Evolutionary conservation across 352 stramenopile genomes (phyloP), one percentile per base, ranked within the genome.

Genomic region (Phytophthora foliorum): DNA sequence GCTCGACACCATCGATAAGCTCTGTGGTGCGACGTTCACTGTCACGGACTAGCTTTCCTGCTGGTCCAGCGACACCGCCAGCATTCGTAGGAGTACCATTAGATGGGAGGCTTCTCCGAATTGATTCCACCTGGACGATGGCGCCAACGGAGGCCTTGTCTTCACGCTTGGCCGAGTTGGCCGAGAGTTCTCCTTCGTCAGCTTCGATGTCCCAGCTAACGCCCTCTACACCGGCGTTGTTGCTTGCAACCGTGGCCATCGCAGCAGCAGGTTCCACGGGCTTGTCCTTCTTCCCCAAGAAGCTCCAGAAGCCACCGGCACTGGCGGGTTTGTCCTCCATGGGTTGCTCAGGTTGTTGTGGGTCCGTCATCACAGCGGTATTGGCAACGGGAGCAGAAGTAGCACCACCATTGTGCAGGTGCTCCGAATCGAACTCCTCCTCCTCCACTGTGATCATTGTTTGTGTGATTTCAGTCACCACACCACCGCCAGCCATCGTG

Each of bases 1-100:
- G 66, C 29, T 73, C 69, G n/a, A 57, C 45, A 0, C 61, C 63
- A n/a, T 81, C 74, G 9, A 77, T 77, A 0, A 79, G 27, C 41
- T 71, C 54, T 0, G 70, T 81, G 8, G 70, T 74, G 22, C 74
- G 74, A 13, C 74, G 70, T 27, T 81, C 67, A 48, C 66, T 79
- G 1, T 75, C 70, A 16, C 70, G 67, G 3, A 76, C 38, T 5
- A 39, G 31, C 34, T 74, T 70, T 16, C 36, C 62, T 11, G 34
- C 50, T 31, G 29, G 19, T 13, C 14, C 44, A 17, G 51, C 46
- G 8, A 50, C 42, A 45, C 4, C 16, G 38, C 1, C 17, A 22
- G 38, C 38, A 53, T 51, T 53, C 16, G 29, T 65, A 21, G 39
- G 59, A 0, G 31, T 57, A 21, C 13, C 27, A 11, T 63, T 45